Evolutionary conservation across 1,284 basidiomycete species (phyloP), one percentile per base, ranked within the genome.

Genomic region (Malassezia obtusa): DNA sequence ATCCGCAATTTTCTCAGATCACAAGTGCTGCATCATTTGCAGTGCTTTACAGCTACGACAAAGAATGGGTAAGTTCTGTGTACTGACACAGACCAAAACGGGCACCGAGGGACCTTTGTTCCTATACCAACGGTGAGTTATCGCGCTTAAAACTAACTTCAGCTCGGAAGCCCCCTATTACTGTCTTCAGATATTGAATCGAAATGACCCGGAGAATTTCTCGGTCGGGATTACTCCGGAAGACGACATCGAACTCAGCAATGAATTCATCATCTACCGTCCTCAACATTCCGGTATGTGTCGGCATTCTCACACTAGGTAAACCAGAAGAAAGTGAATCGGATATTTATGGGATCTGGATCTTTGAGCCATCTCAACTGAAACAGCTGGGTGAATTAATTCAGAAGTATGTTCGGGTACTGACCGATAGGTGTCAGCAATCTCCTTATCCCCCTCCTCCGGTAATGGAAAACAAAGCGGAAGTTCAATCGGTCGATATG

Each of bases 71-170:
- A 38, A 28, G 63, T 60, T 6, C 14, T 31, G 37, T 73, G 77
- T 86, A 50, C 81, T 84, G 60, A 83, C 80, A 10, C 86, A 85
- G 87, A 82, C 84, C 75, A 89, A 89, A 75, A 83, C 85, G 49
- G 86, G 86, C 24, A 85, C 79, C 64, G 88, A 90, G 73, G 88
- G 88, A 2, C 85, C 83, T 66, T 86, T 90, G 81, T 90, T 91
- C 76, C 77, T 91, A 55, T 89, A 85, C 68, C 84, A 87, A 71
- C 79, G 87, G 84, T 86, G 66, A 59, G 81, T n/a, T n/a, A n/a
- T n/a, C n/a, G n/a, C n/a, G n/a, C n/a, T n/a, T n/a, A n/a, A n/a
- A n/a, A n/a, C 24, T 47, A 8, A 17, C 36, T n/a, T 11, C 39
- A 64, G 57, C 28, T 45, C 38, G 11, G 35, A 31, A 15, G 51